Evolutionary conservation across 2,329 filamentous ascomycete genomes (phyloP).

Genomic region (Verticillium tricorpus): DNA sequence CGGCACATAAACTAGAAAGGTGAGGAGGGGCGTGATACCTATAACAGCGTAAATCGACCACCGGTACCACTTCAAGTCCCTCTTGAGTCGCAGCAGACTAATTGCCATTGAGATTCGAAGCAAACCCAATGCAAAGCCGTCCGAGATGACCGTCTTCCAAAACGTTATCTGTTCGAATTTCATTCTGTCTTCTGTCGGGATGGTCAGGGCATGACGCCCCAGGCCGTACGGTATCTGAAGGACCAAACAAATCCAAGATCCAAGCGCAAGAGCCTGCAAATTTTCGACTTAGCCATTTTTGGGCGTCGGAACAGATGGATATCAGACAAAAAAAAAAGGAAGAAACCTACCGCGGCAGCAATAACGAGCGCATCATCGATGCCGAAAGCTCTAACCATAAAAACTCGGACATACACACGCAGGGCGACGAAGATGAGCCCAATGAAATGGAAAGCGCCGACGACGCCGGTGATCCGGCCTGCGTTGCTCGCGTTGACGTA

Average conservation of each 20-base stretch:
- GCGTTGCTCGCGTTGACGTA: conserved; percentile 11
- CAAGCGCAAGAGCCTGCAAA: conserved; percentile 11
- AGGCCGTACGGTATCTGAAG: conserved; percentile 17
- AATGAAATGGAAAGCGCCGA: conserved; percentile 14
- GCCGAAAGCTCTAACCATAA: conserved; percentile 19
- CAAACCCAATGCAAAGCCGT: conserved; percentile 16
- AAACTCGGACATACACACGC: conserved; percentile 18
- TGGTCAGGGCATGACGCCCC: conserved; percentile 12
- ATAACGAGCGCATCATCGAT: conserved; percentile 21
- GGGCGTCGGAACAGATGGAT: neutral
- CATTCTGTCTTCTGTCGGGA: conserved; percentile 6
- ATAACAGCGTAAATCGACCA: conserved; percentile 16
- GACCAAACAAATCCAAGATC: conserved; percentile 16
- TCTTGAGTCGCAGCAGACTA: conserved; percentile 14
- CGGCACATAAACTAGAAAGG: neutral
- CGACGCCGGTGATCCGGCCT: conserved; percentile 11
- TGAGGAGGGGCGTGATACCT: conserved; percentile 10
- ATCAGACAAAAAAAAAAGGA: neutral
- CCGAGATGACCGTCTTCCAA: conserved; percentile 17
- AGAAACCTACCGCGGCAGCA: conserved; percentile 13
- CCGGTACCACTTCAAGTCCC: conserved; percentile 16
- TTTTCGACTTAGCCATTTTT: neutral
- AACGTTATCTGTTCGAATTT: conserved; percentile 16
- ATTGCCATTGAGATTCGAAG: conserved; percentile 17
- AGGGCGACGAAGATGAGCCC: conserved; percentile 17